phyloP scores from a whole-genome alignment of 805 yeast genomes.

The Cyberlindnera misumaiensis region DNA sequence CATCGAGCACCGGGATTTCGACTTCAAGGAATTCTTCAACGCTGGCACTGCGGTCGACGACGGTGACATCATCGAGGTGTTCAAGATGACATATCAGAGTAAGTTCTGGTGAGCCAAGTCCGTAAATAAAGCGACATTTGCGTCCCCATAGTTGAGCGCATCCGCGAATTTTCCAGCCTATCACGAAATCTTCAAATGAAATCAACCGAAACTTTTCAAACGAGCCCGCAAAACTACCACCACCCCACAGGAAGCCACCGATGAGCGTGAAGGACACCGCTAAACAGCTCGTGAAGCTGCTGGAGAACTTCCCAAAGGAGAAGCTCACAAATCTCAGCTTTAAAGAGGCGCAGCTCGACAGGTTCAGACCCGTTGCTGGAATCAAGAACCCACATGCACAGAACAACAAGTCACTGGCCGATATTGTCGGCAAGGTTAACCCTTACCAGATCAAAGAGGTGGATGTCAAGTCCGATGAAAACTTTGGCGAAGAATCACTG shows the following conservation, averaged over 20 bases:
- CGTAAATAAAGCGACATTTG: too few species aligned
- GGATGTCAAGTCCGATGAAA: slow-evolving; percentile 39
- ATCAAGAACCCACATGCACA: slow-evolving; percentile 33
- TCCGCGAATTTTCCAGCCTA: too few species aligned
- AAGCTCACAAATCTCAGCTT: slow-evolving; percentile 63
- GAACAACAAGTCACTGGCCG: slow-evolving; percentile 31
- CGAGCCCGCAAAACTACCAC: too few species aligned
- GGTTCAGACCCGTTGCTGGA: slow-evolving; percentile 48
- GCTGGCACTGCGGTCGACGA: slow-evolving; percentile 7
- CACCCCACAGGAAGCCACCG: neutral
- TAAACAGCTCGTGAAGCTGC: slow-evolving; percentile 46
- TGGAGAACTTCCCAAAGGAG: slow-evolving; percentile 64
- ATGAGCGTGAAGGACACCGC: slow-evolving; percentile 43
- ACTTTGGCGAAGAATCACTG: slow-evolving; percentile 39
- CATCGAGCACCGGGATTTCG: slow-evolving; percentile 4
- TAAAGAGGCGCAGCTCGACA: slow-evolving; percentile 56
- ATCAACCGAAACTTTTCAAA: too few species aligned
- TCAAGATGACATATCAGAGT: slow-evolving; percentile 9
- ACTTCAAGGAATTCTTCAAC: slow-evolving; percentile 9
- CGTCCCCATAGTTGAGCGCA: too few species aligned
- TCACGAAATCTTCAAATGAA: too few species aligned
- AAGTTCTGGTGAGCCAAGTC: slow-evolving; percentile 1
- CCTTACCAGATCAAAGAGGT: slow-evolving; percentile 36
- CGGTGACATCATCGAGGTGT: slow-evolving; percentile 9
- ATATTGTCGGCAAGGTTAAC: slow-evolving; percentile 39